Base-by-base conservation (phyloP, 306 rosid species). In the Alnus rubra region DNA sequence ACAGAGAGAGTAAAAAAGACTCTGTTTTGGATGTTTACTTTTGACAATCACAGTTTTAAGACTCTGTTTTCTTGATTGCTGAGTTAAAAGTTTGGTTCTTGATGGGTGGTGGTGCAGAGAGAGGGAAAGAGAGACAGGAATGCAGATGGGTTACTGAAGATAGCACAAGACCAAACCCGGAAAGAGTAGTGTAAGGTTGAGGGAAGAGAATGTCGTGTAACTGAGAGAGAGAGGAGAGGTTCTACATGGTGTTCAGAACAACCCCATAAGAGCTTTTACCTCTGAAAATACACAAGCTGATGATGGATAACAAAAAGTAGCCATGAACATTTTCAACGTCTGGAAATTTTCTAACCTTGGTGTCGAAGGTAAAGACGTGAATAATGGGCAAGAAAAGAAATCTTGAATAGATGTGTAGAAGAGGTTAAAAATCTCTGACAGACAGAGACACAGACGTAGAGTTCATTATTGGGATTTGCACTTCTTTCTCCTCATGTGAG, bases 391-490 rank as follows among this genome's bases (percentile, higher is more conserved):
- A 14, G 47, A 2, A 35, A 4, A n/a, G 31, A 68, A 68, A 67
- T 74, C 76, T 77, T 64, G 78, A 64, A 39, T 12, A 42, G 52
- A 60, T 73, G 44, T 71, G 81, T 45, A 73, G 74, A 73, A 18
- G 50, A 63, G 42, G 78, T 79, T 71, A 75, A 79, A 39, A 79
- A 62, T 49, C 13, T 74, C 54, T 14, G 80, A 82, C 75, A 56
- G 42, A 12, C 11, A 6, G 63, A 33, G 50, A 59, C 19, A 56
- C 11, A 55, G 58, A 44, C 13, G 47, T 12, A 16, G 5, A 13
- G 58, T 3, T 14, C 55, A 67, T 83, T 79, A 52, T 83, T 79
- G 81, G 83, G 83, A 83, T 79, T 75, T 83, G 86, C 49, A 70
- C 42, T 70, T 78, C 56, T 12, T 45, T 49, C 51, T 19, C 69